Conservation (phyloP, 805 yeast genomes). For the Candida boleticola region DNA sequence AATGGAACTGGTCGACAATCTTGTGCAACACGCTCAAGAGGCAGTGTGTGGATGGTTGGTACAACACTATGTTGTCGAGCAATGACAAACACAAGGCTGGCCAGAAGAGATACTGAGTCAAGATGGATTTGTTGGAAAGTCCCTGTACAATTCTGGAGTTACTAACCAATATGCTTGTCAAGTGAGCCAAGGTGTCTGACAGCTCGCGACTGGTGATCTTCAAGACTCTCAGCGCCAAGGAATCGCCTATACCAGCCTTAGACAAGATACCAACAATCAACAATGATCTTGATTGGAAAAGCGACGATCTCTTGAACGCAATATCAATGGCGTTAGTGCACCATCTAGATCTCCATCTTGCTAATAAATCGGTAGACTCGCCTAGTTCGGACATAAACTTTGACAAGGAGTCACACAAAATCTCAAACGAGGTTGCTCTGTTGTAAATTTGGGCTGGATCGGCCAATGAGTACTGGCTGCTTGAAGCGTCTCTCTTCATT, state of each 20-base stretch:
- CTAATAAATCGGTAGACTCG: conserved; percentile 39
- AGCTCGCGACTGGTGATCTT: conserved; percentile 23
- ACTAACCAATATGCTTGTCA: conserved; percentile 42
- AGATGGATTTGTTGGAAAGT: conserved; percentile 41
- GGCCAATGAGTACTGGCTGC: conserved; percentile 29
- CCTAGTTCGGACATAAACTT: conserved; percentile 51
- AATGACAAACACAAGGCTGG: conserved; percentile 30
- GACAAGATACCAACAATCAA: conserved; percentile 69
- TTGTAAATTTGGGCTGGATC: conserved; percentile 37
- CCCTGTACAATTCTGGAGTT: conserved; percentile 50
- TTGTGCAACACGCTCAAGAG: conserved; percentile 26
- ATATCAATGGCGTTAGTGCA: conserved; percentile 61
- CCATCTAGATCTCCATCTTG: conserved; percentile 66
- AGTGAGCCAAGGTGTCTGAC: conserved; percentile 23
- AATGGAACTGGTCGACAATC: conserved; percentile 20
- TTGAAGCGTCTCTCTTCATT: conserved; percentile 44
- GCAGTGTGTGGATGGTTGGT: conserved; percentile 32
- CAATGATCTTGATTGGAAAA: conserved; percentile 65
- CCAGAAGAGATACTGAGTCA: conserved; percentile 53
- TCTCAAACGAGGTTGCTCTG: conserved; percentile 50
- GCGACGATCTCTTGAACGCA: conserved; percentile 53
- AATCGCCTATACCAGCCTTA: conserved; percentile 59
- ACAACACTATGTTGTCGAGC: conserved; percentile 26
- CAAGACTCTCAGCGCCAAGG: conserved; percentile 35
- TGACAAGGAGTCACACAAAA: conserved; percentile 54